A percentile compares a stretch with the other conserved stretches of the same genome.
phyloP scores from a whole-genome alignment of 768 basidiomycete genomes.

The Hygrocybe punicea region DNA sequence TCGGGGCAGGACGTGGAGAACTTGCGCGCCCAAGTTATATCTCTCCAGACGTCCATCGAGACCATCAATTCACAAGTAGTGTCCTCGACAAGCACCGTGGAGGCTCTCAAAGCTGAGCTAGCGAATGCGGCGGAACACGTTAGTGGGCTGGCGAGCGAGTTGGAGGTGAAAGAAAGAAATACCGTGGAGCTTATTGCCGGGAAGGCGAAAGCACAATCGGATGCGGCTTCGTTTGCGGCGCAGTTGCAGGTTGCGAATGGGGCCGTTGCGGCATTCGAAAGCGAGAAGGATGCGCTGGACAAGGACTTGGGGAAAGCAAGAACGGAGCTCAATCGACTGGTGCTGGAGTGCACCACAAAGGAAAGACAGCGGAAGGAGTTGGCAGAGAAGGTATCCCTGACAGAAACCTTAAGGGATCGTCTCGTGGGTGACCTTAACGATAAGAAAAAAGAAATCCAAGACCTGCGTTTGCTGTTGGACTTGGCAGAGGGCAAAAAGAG shows the following conservation, averaged over 20 bases:
- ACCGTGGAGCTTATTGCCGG: too few species aligned
- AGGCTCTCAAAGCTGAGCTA: neutral
- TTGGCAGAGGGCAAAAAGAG: neutral
- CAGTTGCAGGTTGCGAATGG: too few species aligned
- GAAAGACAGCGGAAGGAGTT: neutral
- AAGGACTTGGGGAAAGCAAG: neutral
- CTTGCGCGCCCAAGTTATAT: neutral
- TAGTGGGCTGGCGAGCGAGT: neutral
- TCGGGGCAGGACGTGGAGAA: neutral
- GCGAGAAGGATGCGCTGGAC: neutral
- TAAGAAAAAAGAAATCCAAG: constrained; percentile 8
- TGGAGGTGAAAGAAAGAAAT: neutral
- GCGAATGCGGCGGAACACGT: neutral
- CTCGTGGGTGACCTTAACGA: constrained; percentile 6
- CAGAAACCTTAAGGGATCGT: neutral
- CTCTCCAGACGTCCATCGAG: neutral
- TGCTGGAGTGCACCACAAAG: neutral
- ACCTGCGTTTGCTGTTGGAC: neutral
- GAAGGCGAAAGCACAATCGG: too few species aligned
- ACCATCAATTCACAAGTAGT: neutral
- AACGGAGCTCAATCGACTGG: neutral
- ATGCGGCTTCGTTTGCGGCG: too few species aligned
- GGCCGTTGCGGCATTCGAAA: neutral
- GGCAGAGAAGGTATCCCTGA: neutral
- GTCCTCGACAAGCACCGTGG: neutral